phyloP scores from a whole-genome alignment of 768 basidiomycete genomes.

The Mycena vitilis region DNA sequence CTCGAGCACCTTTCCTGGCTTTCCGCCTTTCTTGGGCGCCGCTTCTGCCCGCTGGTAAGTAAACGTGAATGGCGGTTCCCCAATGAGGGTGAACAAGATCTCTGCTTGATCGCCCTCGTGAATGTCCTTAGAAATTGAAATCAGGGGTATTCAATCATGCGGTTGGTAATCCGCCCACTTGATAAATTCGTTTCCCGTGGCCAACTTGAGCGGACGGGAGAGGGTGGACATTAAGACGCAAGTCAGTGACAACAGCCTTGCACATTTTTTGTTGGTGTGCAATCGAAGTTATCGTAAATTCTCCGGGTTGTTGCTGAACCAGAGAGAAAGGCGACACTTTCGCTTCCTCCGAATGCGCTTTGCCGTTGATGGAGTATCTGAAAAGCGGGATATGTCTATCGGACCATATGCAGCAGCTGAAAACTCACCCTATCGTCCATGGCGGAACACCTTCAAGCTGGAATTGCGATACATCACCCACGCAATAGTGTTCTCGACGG shows the following conservation, averaged over 20 bases:
- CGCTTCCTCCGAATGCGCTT: conserved; percentile 76
- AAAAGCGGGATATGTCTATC: not conserved
- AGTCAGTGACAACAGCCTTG: conserved; percentile 81
- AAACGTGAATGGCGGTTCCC: conserved; percentile 96
- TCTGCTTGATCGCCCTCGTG: conserved; percentile 85
- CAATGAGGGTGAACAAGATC: conserved; percentile 89
- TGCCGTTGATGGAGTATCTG: conserved; percentile 87
- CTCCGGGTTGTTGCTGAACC: conserved; percentile 82
- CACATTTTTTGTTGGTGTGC: conserved; percentile 95
- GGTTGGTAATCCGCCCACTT: conserved; percentile 75
- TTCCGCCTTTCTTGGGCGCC: conserved; percentile 72
- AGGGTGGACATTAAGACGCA: conserved; percentile 79
- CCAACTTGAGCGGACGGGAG: conserved; percentile 92
- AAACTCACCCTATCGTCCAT: conserved; percentile 84
- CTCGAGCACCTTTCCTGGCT: conserved; percentile 84
- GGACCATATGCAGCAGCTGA: conserved; percentile 3
- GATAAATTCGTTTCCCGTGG: conserved; percentile 82
- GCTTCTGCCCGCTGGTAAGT: conserved; percentile 91
- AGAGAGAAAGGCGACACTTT: conserved; percentile 89
- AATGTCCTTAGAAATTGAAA: conserved; percentile 55
- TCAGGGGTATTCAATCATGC: conserved; percentile 1
- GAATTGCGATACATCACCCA: conserved; percentile 91
- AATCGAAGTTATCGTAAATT: conserved; percentile 88
- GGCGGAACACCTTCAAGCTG: conserved; percentile 94
- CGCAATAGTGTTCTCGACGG: conserved; percentile 83